Base-by-base conservation (phyloP, 208 protist genomes). In the Lotmaria passim region DNA sequence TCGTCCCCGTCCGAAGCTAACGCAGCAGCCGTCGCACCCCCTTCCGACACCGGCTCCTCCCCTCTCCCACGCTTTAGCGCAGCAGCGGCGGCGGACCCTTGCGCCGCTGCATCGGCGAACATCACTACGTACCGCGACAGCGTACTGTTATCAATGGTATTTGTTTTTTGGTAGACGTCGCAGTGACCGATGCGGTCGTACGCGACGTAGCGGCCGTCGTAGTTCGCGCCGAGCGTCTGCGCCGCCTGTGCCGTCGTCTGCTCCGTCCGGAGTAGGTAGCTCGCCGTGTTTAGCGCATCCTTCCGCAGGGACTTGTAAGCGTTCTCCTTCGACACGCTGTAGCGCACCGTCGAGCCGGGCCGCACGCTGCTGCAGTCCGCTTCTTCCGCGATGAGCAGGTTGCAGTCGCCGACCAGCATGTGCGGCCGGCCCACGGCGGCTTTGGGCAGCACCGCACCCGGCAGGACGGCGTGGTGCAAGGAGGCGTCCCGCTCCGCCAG, bases 151-250 rank as follows among this genome's bases (percentile, higher is more conserved):
- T 87, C 76, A 14, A 63, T 73, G 62, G 82, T 83, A 33, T 82
- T 75, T 14, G 89, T 83, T 63, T 94, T 94, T 15, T 78, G 78
- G 66, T 84, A 94, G 47, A 85, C 57, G 58, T 86, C 76, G 15
- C 82, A 78, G 39, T 81, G 47, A 15, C 83, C 85, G 12, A 94
- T 57, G 38, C 89, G 89, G 44, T 87, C 73, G 76, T 94, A 94
- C 21, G 80, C 78, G 28, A 81, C 63, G 70, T 87, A 85, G 34
- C 68, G 61, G 56, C 89, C 84, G 51, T 91, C 79, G 12, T 61
- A 23, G 66, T 80, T 91, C 30, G 79, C 46, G 34, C 75, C 67
- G 46, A 74, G 48, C 11, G 48, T 23, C 62, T 19, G n/a, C 70
- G 75, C 68, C 26, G 65, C 69, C 50, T 71, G 48, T 21, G 53